Percentiles rank a stretch among this genome's conserved stretches.
phyloP scores from a whole-genome alignment of 345 rosid genomes.

The Lagerstroemia speciosa region DNA sequence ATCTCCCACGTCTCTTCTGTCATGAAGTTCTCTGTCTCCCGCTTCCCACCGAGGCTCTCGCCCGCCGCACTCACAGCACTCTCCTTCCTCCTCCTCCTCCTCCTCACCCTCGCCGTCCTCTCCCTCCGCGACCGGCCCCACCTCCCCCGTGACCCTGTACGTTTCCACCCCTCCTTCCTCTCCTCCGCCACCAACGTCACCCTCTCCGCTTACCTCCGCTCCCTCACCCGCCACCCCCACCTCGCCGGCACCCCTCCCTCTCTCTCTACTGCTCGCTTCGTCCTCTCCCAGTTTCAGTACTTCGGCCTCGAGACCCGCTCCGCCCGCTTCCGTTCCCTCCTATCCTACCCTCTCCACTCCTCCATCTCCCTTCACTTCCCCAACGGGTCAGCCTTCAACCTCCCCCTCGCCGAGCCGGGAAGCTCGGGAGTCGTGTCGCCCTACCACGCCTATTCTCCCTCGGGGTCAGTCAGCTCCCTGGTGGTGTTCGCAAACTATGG shows the following conservation, averaged over 20 bases:
- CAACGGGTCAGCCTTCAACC: constrained; percentile 30
- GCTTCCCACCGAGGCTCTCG: constrained; percentile 11
- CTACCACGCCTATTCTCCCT: constrained; percentile 92
- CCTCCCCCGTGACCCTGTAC: constrained; percentile 22
- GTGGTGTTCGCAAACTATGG: constrained; percentile 74
- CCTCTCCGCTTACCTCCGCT: constrained; percentile 66
- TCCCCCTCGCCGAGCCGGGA: constrained; percentile 37
- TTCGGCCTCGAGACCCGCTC: constrained; percentile 47
- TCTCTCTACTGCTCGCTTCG: constrained; percentile 41
- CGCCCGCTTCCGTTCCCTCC: constrained; percentile 44
- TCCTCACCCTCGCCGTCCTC: constrained; percentile 49
- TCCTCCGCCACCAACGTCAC: constrained; percentile 64
- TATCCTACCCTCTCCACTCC: constrained; percentile 60
- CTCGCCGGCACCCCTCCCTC: constrained; percentile 78
- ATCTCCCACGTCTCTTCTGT: neutral
- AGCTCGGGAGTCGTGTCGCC: constrained; percentile 36
- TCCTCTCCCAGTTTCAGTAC: constrained; percentile 46
- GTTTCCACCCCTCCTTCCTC: constrained; percentile 47
- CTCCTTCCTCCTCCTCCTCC: constrained; percentile 33
- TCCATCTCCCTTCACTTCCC: constrained; percentile 43
- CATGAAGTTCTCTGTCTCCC: constrained; percentile 38
- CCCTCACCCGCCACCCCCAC: constrained; percentile 68
- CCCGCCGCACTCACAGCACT: constrained; percentile 16
- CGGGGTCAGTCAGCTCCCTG: constrained; percentile 48
- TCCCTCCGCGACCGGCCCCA: constrained; percentile 30